Evolutionary conservation across 495 filamentous ascomycete genomes (phyloP).

Genomic region (Sabuloglossum arenarium): DNA sequence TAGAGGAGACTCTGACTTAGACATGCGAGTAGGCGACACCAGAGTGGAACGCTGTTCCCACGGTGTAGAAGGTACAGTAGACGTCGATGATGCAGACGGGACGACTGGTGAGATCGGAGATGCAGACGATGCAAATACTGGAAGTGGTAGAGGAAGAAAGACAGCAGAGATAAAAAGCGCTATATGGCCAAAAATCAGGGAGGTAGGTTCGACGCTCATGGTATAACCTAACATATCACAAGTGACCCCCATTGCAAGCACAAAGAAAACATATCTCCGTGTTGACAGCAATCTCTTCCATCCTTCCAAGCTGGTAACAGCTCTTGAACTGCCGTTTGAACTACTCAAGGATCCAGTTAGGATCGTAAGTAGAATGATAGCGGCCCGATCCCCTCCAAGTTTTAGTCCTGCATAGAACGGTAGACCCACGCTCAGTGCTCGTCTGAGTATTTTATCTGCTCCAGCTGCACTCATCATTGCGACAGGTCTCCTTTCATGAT

Average conservation of each 20-base stretch:
- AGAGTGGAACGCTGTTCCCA: constrained; percentile 2
- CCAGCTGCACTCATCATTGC: neutral
- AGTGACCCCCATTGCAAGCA: neutral
- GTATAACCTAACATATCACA: neutral
- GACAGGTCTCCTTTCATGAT: neutral
- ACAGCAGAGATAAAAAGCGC: neutral
- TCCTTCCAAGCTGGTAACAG: neutral
- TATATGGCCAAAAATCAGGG: neutral
- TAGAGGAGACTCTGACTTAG: constrained; percentile 6
- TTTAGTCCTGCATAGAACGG: constrained; percentile 5
- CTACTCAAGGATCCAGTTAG: neutral
- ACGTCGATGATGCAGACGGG: constrained; percentile 5
- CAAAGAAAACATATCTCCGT: neutral
- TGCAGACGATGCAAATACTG: neutral
- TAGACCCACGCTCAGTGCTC: constrained; percentile 18
- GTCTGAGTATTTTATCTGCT: constrained; percentile 6
- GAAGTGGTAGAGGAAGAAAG: neutral
- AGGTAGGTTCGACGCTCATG: neutral
- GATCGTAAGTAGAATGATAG: neutral
- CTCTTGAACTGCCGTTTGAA: neutral
- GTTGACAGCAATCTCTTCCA: neutral
- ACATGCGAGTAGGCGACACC: neutral
- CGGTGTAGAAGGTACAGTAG: constrained; percentile 6
- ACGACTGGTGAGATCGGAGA: neutral
- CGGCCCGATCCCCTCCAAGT: neutral